Conservation (phyloP, 768 basidiomycete genomes). For the Kwoniella bestiolae region DNA sequence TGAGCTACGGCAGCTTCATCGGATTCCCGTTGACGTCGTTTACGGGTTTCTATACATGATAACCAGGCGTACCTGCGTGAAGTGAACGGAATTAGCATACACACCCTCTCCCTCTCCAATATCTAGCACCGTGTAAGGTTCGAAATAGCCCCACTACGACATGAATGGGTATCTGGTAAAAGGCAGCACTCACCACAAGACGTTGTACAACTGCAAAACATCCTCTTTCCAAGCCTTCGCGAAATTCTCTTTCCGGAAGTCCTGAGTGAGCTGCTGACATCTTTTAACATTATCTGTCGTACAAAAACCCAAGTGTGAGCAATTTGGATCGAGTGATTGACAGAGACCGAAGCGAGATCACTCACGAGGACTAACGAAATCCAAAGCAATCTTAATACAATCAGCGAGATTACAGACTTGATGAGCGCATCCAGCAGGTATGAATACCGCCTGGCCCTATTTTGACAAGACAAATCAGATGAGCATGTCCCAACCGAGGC, state of each 20-base stretch:
- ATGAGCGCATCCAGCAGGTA: conserved; percentile 71
- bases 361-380: conserved; percentile 80
- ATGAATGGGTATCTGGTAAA: background rate
- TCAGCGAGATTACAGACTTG: conserved; percentile 92
- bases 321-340: background rate
- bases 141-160: too few relatives aligned
- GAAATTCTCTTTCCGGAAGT: conserved; percentile 89
- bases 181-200: conserved; percentile 72
- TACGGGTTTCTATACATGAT: conserved; percentile 23
- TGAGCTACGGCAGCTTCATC: conserved; percentile 11
- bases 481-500: too few relatives aligned
- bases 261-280: conserved; percentile 81
- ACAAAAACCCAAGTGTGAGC: background rate
- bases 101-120: too few relatives aligned
- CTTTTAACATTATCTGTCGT: conserved; percentile 74
- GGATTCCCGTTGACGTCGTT: conserved; percentile 11
- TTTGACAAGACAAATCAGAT: too few relatives aligned
- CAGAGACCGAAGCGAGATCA: background rate
- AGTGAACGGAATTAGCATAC: background rate
- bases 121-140: too few relatives aligned
- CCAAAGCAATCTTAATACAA: conserved; percentile 92
- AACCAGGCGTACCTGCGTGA: conserved; percentile 28
- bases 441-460: conserved; percentile 82
- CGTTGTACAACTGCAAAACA: conserved; percentile 83
- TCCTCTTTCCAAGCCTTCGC: conserved; percentile 91